phyloP scores from a whole-genome alignment of 768 basidiomycete genomes.

The Suillus plorans region DNA sequence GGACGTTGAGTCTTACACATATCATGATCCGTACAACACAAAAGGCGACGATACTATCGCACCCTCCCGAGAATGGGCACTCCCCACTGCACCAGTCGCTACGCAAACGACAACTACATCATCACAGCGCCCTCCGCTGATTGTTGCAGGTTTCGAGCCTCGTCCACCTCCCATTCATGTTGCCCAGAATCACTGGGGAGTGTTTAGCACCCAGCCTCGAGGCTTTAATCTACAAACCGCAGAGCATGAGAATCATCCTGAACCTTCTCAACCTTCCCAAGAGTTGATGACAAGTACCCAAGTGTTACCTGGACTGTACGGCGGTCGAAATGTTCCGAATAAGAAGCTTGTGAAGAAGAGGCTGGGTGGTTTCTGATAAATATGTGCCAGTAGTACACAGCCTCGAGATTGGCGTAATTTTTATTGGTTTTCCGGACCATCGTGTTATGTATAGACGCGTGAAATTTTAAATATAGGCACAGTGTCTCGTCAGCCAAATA shows the following conservation, averaged over 20 bases:
- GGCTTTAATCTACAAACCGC: conserved; percentile 11
- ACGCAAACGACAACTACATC: conserved; percentile 24
- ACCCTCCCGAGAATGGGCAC: conserved; percentile 15
- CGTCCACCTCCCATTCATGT: conserved; percentile 19
- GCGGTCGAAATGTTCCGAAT: conserved; percentile 49
- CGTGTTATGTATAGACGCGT: neutral
- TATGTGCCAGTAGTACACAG: conserved; percentile 13
- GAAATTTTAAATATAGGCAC: neutral
- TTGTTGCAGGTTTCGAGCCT: conserved; percentile 32
- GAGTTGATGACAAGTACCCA: conserved; percentile 64
- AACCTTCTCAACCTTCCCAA: conserved; percentile 33
- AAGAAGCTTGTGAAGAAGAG: conserved; percentile 66
- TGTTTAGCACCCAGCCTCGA: conserved; percentile 9
- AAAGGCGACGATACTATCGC: conserved; percentile 19
- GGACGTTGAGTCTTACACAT: conserved; percentile 50
- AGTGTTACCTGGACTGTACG: conserved; percentile 66
- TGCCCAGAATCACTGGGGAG: conserved; percentile 6
- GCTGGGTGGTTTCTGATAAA: conserved; percentile 67
- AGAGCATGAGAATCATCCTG: conserved; percentile 13
- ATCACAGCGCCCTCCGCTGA: conserved; percentile 38
- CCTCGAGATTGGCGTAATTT: neutral
- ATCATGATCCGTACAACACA: conserved; percentile 54
- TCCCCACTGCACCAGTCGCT: neutral
- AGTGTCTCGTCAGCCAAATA: neutral
- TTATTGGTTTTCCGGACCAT: neutral